These are phyloP conservation scores for Saccharomyces cerevisiae DNA, from an alignment of 805 yeast species.

Conservation along the genomic window DNA sequence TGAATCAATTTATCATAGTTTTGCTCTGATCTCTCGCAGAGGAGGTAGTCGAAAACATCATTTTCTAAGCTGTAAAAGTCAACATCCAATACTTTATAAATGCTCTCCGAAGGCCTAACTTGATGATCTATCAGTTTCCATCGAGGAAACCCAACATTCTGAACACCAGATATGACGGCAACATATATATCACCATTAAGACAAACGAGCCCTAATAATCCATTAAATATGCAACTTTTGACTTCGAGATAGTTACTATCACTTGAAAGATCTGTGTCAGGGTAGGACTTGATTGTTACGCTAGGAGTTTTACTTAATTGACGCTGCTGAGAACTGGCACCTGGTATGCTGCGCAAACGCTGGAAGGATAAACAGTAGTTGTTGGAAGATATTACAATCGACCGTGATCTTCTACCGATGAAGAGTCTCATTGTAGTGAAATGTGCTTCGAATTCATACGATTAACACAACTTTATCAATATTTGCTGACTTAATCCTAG, in stretches of 20 bases:
- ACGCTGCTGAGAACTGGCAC: conserved; percentile 14
- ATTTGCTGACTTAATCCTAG: not conserved
- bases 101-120: conserved; percentile 37
- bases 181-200: conserved; percentile 47
- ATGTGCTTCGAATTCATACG: not conserved
- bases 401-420: conserved; percentile 57
- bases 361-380: conserved; percentile 54
- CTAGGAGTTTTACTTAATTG: conserved; percentile 24
- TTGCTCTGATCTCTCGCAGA: conserved; percentile 19
- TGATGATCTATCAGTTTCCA: conserved; percentile 19
- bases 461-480: conserved; percentile 1
- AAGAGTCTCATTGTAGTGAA: conserved; percentile 45
- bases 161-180: conserved; percentile 48
- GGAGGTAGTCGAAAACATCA: conserved; percentile 41
- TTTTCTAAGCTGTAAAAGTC: conserved; percentile 58
- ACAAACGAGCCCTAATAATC: conserved; percentile 54
- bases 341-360: conserved; percentile 16
- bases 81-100: conserved; percentile 49
- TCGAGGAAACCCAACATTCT: conserved; percentile 51
- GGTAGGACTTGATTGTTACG: conserved; percentile 48
- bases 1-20: conserved; percentile 27
- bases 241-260: conserved; percentile 35
- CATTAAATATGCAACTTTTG: conserved; percentile 34
- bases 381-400: conserved; percentile 56
- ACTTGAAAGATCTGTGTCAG: conserved; percentile 33